These are phyloP conservation scores for Russula sp. DNA, from an alignment of 768 basidiomycete species.

Conservation along the genomic window DNA sequence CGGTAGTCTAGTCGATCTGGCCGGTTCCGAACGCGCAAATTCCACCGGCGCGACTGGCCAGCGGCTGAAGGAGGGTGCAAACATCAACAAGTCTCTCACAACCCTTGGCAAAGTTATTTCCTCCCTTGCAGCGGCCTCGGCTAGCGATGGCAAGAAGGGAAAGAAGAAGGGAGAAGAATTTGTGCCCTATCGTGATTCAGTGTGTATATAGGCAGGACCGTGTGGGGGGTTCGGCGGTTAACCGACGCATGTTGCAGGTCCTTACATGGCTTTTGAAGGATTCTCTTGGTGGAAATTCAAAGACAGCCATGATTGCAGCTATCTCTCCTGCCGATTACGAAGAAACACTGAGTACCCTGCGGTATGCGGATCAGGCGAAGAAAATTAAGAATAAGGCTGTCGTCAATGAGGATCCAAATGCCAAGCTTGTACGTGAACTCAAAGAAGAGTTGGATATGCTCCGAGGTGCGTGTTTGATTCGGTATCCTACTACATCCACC, in stretches of 20 bases:
- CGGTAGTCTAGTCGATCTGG: constrained; percentile 85
- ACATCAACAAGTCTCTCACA: constrained; percentile 98
- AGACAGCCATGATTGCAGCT: constrained; percentile 99
- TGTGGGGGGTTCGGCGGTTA: background rate
- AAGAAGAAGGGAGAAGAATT: constrained; percentile 91
- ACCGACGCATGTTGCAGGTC: constrained; percentile 42
- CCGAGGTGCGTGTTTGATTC: constrained; percentile 45
- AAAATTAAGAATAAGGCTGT: constrained; percentile 99
- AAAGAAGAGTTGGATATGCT: constrained; percentile 96
- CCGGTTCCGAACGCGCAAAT: constrained; percentile 94
- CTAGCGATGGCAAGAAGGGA: constrained; percentile 48
- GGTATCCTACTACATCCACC: constrained; percentile 14
- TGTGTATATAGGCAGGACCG: constrained; percentile 34
- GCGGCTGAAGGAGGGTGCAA: constrained; percentile 93
- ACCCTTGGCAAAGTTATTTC: constrained; percentile 98
- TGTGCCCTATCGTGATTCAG: constrained; percentile 96
- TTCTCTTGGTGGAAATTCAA: constrained; percentile 92
- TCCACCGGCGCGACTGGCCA: constrained; percentile 97
- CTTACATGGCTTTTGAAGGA: constrained; percentile 98
- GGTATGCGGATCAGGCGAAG: constrained; percentile 98
- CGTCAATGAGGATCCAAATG: constrained; percentile 99
- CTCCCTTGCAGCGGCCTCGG: constrained; percentile 62
- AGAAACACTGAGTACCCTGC: constrained; percentile 91
- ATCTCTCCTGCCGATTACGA: constrained; percentile 99
- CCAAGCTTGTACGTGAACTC: constrained; percentile 95